Percentiles rank a stretch among this genome's conserved stretches.
These are phyloP conservation scores for Mediolabrus comicus DNA, from an alignment of 108 stramenopile species.

Conservation along the genomic window DNA sequence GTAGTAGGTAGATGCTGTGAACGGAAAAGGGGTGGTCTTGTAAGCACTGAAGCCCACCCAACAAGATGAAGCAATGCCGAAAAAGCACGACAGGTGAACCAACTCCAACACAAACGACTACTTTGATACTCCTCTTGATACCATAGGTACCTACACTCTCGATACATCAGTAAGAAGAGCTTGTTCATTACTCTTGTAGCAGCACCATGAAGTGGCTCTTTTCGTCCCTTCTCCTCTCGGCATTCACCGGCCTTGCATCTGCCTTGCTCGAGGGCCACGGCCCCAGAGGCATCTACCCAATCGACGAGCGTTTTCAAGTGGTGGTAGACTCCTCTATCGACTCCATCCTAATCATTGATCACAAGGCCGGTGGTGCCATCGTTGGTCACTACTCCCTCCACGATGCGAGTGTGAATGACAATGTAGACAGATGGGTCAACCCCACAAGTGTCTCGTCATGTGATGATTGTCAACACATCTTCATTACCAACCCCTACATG, in stretches of 20 bases:
- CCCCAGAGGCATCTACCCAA: conserved; percentile 34
- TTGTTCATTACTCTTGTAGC: background rate
- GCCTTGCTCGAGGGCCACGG: conserved; percentile 24
- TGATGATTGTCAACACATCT: conserved; percentile 25
- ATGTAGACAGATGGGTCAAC: conserved; percentile 19
- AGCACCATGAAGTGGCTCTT: conserved; percentile 13
- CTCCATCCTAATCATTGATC: conserved; percentile 39
- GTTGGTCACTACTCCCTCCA: conserved; percentile 42
- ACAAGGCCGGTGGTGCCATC: conserved; percentile 31
- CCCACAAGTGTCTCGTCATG: conserved; percentile 34
- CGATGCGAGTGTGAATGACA: conserved; percentile 5
- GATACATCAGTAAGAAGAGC: too few species aligned
- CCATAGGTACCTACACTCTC: too few species aligned
- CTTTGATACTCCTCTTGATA: too few species aligned
- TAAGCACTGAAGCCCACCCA: too few species aligned
- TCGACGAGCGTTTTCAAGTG: conserved; percentile 37
- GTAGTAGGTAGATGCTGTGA: too few species aligned
- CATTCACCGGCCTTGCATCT: background rate
- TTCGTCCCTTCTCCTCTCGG: conserved; percentile 15
- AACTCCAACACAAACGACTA: too few species aligned
- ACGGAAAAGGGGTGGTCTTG: too few species aligned
- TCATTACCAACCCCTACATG: conserved; percentile 13
- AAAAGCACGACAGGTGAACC: too few species aligned
- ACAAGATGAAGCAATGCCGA: too few species aligned
- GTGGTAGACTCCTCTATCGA: conserved; percentile 45